Conservation (phyloP, 208 protist species). For the Herpetomonas muscarum region DNA sequence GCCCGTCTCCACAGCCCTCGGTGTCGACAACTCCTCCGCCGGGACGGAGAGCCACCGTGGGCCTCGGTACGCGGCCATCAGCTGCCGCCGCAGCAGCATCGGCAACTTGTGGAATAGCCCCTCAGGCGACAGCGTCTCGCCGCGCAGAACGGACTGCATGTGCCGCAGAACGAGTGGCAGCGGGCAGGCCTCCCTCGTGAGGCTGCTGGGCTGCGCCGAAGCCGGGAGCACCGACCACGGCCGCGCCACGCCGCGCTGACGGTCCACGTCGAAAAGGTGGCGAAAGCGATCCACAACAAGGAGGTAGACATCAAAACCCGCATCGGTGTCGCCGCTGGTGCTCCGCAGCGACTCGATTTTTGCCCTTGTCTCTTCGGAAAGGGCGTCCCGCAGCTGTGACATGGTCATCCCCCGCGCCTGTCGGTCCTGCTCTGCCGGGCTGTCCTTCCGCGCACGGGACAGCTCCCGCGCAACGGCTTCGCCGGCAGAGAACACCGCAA, state of each 20-base stretch:
- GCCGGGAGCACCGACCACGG: conserved; percentile 59
- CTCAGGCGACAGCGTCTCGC: conserved; percentile 22
- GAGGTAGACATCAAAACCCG: conserved; percentile 16
- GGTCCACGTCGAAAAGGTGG: conserved; percentile 78
- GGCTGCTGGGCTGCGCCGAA: conserved; percentile 60
- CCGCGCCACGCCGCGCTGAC: conserved; percentile 31
- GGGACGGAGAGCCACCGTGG: background rate
- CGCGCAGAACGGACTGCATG: conserved; percentile 19
- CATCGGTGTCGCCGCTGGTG: too few relatives aligned
- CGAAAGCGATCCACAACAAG: conserved; percentile 80
- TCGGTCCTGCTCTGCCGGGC: background rate
- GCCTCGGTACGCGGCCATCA: conserved; percentile 24
- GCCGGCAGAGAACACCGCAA: background rate
- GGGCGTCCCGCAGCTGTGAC: background rate
- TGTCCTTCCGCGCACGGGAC: background rate
- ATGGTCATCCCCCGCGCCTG: background rate
- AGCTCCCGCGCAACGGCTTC: background rate
- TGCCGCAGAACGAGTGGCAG: conserved; percentile 50
- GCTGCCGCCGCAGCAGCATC: conserved; percentile 14
- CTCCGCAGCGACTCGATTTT: too few relatives aligned
- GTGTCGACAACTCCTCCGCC: background rate
- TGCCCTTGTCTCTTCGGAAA: too few relatives aligned
- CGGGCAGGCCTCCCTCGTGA: conserved; percentile 76
- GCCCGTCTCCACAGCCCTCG: background rate
- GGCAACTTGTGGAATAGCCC: conserved; percentile 34